Evolutionary conservation across 345 rosid species (phyloP).

Genomic region (Corchorus olitorius): DNA sequence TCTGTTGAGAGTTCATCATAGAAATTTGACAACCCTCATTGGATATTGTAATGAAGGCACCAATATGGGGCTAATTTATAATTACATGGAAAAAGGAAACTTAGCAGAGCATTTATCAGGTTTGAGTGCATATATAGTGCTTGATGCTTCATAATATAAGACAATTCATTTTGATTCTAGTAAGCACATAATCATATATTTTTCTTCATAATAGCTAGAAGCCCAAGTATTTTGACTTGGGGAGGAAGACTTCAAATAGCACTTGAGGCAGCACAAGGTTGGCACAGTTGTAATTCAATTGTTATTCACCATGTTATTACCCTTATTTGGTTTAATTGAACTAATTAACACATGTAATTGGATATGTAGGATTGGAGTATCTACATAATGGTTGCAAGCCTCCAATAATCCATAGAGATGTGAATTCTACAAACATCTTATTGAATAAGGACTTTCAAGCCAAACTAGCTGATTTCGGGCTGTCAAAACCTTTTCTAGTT

Average conservation of each 20-base stretch:
- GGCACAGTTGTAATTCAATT: too few species aligned
- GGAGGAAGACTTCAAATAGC: background rate
- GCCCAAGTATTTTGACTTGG: background rate
- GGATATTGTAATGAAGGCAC: slow-evolving; percentile 46
- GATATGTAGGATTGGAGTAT: slow-evolving; percentile 16
- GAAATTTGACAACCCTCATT: slow-evolving; percentile 46
- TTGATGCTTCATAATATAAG: too few species aligned
- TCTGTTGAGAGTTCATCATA: slow-evolving; percentile 63
- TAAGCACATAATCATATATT: too few species aligned
- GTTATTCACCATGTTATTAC: too few species aligned
- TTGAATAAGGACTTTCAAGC: background rate
- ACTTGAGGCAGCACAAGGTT: background rate
- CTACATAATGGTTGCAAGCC: slow-evolving; percentile 14
- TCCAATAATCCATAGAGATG: slow-evolving; percentile 19
- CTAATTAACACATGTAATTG: too few species aligned
- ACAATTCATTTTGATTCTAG: too few species aligned
- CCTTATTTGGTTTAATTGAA: too few species aligned
- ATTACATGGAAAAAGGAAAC: slow-evolving; percentile 57
- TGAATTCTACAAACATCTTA: slow-evolving; percentile 18
- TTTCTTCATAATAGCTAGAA: too few species aligned
- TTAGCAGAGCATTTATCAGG: slow-evolving; percentile 41
- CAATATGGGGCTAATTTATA: slow-evolving; percentile 49
- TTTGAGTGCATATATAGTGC: too few species aligned
- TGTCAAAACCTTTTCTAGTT: slow-evolving; percentile 31
- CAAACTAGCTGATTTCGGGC: slow-evolving; percentile 37